These are phyloP conservation scores for Eremomyces bilateralis DNA, from an alignment of 495 filamentous ascomycete genomes.

Conservation along the genomic window DNA sequence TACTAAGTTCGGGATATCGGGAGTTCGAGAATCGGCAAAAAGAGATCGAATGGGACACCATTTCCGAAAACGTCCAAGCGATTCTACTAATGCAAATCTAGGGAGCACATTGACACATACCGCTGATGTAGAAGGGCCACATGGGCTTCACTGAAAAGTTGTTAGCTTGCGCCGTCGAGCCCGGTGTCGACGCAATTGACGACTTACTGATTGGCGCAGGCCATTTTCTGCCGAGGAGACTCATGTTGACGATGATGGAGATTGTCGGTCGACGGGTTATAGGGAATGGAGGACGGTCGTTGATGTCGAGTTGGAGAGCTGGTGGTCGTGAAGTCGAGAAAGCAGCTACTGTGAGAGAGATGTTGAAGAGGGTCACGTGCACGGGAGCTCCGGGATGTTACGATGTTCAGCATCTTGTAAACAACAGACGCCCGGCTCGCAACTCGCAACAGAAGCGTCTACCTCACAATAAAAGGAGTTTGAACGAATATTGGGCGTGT, in stretches of 20 bases:
- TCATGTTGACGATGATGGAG: conserved; percentile 33
- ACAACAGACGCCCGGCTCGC: too few relatives aligned
- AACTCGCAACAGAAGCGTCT: too few relatives aligned
- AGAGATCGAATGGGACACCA: not conserved
- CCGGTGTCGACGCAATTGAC: conserved; percentile 1
- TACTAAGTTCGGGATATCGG: conserved; percentile 5
- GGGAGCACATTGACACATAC: conserved; percentile 48
- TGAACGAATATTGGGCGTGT: too few relatives aligned
- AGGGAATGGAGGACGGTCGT: conserved; percentile 4
- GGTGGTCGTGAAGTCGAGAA: too few relatives aligned
- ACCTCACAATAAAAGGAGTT: too few relatives aligned
- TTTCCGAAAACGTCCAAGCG: conserved; percentile 1
- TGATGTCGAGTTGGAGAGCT: too few relatives aligned
- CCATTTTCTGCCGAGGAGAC: conserved; percentile 84
- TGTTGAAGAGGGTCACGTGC: not conserved
- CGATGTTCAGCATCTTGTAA: not conserved
- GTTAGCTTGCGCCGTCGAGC: conserved; percentile 8
- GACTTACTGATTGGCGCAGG: conserved; percentile 64
- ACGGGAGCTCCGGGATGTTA: not conserved
- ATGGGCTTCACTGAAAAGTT: conserved; percentile 49
- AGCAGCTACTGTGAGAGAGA: not conserved
- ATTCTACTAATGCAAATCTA: not conserved
- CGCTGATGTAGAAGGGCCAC: conserved; percentile 81
- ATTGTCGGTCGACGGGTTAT: not conserved
- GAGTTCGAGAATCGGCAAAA: conserved; percentile 1